These are phyloP conservation scores for Mortierella antarctica DNA, from an alignment of 192 early-diverging fungal species.

Conservation along the genomic window DNA sequence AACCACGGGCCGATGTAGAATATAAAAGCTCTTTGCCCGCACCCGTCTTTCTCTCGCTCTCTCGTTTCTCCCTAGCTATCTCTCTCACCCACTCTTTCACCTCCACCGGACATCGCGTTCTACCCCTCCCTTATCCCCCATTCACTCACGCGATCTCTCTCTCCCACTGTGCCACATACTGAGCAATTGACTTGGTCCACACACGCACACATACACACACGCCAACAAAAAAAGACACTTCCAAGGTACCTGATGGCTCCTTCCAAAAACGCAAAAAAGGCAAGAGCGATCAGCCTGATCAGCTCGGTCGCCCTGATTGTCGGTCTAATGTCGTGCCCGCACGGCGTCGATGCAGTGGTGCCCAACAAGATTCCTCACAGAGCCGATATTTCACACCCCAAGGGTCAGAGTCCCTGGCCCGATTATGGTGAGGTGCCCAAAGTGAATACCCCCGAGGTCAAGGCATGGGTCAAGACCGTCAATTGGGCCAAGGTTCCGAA, in stretches of 20 bases:
- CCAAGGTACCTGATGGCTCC: not conserved
- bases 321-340: not conserved
- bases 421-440: constrained; percentile 29
- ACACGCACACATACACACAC: not conserved
- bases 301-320: constrained; percentile 21
- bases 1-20: too few species aligned
- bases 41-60: too few species aligned
- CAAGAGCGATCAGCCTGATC: constrained; percentile 1
- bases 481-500: constrained; percentile 54
- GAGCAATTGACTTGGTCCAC: too few species aligned
- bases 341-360: not conserved
- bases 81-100: too few species aligned
- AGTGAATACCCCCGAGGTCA: constrained; percentile 53
- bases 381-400: constrained; percentile 27
- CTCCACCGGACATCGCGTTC: not conserved
- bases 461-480: constrained; percentile 56
- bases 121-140: not conserved
- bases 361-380: constrained; percentile 12
- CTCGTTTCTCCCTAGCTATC: too few species aligned
- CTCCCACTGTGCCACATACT: not conserved
- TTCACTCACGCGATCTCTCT: not conserved
- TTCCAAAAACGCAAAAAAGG: constrained; percentile 8
- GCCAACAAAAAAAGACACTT: not conserved
- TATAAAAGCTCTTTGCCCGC: too few species aligned
- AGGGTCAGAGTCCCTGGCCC: constrained; percentile 36